phyloP scores from a whole-genome alignment of 371 early-diverging fungal genomes.

The Fennellomyces sp. region DNA sequence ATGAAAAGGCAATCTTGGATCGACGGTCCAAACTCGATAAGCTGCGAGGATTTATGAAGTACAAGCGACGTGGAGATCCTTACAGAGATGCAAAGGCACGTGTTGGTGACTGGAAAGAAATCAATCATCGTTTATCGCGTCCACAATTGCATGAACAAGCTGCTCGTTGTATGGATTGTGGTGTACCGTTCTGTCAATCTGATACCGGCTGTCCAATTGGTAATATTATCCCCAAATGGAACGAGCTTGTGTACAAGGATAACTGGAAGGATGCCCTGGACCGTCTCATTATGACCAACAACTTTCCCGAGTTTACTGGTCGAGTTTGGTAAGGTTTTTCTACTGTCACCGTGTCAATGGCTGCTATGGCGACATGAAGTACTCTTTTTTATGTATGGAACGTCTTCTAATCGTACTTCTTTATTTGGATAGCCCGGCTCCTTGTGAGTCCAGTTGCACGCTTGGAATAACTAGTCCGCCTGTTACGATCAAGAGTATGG shows the following conservation, averaged over 20 bases:
- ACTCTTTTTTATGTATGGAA: not conserved
- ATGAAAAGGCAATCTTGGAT: slow-evolving; percentile 69
- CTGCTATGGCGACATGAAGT: too few relatives aligned
- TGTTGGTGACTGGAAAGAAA: slow-evolving; percentile 90
- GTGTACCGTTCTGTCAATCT: slow-evolving; percentile 96
- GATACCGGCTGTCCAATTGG: slow-evolving; percentile 96
- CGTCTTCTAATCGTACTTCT: not conserved
- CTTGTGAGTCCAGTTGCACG: slow-evolving; percentile 29
- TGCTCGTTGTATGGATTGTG: slow-evolving; percentile 97
- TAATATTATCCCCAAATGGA: slow-evolving; percentile 98
- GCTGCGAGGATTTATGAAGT: slow-evolving; percentile 91
- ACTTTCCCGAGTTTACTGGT: slow-evolving; percentile 93
- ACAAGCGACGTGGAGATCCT: slow-evolving; percentile 81
- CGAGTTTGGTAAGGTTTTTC: slow-evolving; percentile 23
- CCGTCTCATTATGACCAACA: slow-evolving; percentile 94
- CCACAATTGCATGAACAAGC: slow-evolving; percentile 90
- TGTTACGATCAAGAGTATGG: slow-evolving; percentile 95
- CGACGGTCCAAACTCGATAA: slow-evolving; percentile 72
- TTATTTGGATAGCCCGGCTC: not conserved
- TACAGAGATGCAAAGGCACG: slow-evolving; percentile 87
- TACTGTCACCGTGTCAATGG: too few relatives aligned
- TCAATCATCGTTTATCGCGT: slow-evolving; percentile 82
- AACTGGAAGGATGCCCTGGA: slow-evolving; percentile 95
- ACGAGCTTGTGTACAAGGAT: slow-evolving; percentile 91
- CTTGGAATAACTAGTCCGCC: slow-evolving; percentile 89